Percentiles rank a stretch among this genome's conserved stretches.
These are phyloP conservation scores for Pseudopithomyces maydicus DNA, from an alignment of 2,329 filamentous ascomycete genomes.

Conservation along the genomic window DNA sequence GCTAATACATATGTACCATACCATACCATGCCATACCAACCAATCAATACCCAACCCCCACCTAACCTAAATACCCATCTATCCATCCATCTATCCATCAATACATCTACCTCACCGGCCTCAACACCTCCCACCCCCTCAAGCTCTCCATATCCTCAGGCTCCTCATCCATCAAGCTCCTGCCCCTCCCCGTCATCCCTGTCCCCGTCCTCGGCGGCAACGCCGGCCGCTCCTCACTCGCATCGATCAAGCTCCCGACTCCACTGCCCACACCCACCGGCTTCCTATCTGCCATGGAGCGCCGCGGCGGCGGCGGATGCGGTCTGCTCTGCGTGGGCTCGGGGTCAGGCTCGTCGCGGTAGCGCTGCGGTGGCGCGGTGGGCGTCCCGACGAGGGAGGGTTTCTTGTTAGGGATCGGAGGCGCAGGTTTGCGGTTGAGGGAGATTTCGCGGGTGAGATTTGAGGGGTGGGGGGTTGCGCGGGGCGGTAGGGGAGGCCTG, in stretches of 20 bases:
- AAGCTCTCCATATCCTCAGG: conserved; percentile 38
- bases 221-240: conserved; percentile 28
- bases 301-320: conserved; percentile 25
- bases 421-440: conserved; percentile 43
- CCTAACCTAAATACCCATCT: background rate
- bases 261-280: conserved; percentile 11
- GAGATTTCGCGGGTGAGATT: conserved; percentile 27
- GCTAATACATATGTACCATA: no score
- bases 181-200: conserved; percentile 28
- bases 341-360: conserved; percentile 27
- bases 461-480: conserved; percentile 10
- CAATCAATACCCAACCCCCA: background rate
- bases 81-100: background rate
- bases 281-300: conserved; percentile 33
- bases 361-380: conserved; percentile 21
- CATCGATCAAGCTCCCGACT: conserved; percentile 23
- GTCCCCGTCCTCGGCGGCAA: conserved; percentile 41
- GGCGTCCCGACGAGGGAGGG: conserved; percentile 27
- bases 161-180: conserved; percentile 43
- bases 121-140: conserved; percentile 47
- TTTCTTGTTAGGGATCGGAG: conserved; percentile 41
- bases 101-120: conserved; percentile 25
- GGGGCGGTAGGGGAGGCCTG: conserved; percentile 21
- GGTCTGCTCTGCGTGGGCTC: conserved; percentile 6
- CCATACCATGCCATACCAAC: no score